Percentiles rank a stretch among this genome's conserved stretches.
Conservation (phyloP, 345 rosid genomes). For the Erysimum cheiranthoides region DNA sequence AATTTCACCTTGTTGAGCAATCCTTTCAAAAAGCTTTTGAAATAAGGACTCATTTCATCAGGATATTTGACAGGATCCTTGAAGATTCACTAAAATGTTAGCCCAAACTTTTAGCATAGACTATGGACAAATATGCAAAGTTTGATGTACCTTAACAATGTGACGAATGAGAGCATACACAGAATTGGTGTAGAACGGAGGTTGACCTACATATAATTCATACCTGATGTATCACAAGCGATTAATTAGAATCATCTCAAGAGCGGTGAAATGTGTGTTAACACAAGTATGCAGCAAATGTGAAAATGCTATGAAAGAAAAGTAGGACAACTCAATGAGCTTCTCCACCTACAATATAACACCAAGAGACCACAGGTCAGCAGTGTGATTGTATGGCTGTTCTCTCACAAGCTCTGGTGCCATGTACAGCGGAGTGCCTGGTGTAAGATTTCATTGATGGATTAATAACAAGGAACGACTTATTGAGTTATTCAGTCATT, state of each 20-base stretch:
- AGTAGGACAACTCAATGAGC: constrained; percentile 24
- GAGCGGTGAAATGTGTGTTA: constrained; percentile 18
- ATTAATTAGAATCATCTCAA: constrained; percentile 26
- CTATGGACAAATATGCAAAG: constrained; percentile 20
- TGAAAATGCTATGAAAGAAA: constrained; percentile 18
- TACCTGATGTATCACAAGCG: constrained; percentile 60
- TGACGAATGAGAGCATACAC: constrained; percentile 97
- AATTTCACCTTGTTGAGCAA: constrained; percentile 84
- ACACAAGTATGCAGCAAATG: constrained; percentile 17
- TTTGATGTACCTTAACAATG: constrained; percentile 80
- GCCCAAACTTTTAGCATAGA: constrained; percentile 42
- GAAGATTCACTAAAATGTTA: constrained; percentile 46
- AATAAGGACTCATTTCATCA: constrained; percentile 82
- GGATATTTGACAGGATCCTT: constrained; percentile 99
- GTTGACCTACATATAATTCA: constrained; percentile 96
- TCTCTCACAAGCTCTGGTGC: constrained; percentile 97
- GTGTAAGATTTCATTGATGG: constrained; percentile 32
- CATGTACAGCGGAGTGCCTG: constrained; percentile 99
- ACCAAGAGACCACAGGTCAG: constrained; percentile 98
- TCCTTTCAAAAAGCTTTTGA: constrained; percentile 91
- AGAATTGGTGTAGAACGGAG: constrained; percentile 98
- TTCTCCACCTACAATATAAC: constrained; percentile 78
- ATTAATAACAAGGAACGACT: constrained; percentile 9
- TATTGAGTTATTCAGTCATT: constrained; percentile 29
- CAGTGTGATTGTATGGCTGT: constrained; percentile 98